Percentiles rank a stretch among this genome's conserved stretches.
Conservation (phyloP, 495 filamentous ascomycete species). For the Trichoderma virens region DNA sequence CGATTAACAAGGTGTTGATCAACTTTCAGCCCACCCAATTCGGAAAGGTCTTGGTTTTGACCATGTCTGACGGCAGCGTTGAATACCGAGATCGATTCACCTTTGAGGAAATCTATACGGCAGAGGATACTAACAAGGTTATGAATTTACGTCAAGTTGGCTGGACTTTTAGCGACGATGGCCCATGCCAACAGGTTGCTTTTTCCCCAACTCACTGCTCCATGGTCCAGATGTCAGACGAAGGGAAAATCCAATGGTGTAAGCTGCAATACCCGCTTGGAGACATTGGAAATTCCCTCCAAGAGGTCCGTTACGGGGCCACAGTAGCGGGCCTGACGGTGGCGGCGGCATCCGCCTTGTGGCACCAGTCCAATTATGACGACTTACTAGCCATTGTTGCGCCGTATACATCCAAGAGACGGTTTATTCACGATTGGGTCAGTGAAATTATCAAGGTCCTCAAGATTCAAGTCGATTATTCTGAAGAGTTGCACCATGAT, state of each 20-base stretch:
- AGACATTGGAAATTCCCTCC: slow-evolving; percentile 29
- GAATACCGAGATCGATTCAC: slow-evolving; percentile 68
- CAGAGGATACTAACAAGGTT: slow-evolving; percentile 55
- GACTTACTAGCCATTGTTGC: slow-evolving; percentile 65
- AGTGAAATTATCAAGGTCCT: slow-evolving; percentile 59
- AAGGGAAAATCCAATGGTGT: slow-evolving; percentile 56
- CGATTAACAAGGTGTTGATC: slow-evolving; percentile 60
- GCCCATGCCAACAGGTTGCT: slow-evolving; percentile 47
- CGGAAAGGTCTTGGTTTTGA: slow-evolving; percentile 58
- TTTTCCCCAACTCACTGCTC: slow-evolving; percentile 71
- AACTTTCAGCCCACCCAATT: slow-evolving; percentile 56
- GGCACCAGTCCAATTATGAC: slow-evolving; percentile 55
- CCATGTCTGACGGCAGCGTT: slow-evolving; percentile 67
- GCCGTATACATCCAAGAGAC: slow-evolving; percentile 32
- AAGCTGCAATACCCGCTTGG: slow-evolving; percentile 48
- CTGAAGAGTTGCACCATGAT: slow-evolving; percentile 58
- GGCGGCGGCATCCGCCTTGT: slow-evolving; percentile 37
- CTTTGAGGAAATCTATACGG: slow-evolving; percentile 54
- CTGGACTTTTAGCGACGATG: slow-evolving; percentile 52
- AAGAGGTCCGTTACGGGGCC: slow-evolving; percentile 26
- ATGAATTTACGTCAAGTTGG: slow-evolving; percentile 64
- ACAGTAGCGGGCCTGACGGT: slow-evolving; percentile 32
- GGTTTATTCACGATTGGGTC: slow-evolving; percentile 47
- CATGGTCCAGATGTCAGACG: slow-evolving; percentile 54
- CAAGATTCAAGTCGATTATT: slow-evolving; percentile 61